phyloP scores from a whole-genome alignment of 2,329 filamentous ascomycete genomes.

The Pseudogymnoascus sp. region DNA sequence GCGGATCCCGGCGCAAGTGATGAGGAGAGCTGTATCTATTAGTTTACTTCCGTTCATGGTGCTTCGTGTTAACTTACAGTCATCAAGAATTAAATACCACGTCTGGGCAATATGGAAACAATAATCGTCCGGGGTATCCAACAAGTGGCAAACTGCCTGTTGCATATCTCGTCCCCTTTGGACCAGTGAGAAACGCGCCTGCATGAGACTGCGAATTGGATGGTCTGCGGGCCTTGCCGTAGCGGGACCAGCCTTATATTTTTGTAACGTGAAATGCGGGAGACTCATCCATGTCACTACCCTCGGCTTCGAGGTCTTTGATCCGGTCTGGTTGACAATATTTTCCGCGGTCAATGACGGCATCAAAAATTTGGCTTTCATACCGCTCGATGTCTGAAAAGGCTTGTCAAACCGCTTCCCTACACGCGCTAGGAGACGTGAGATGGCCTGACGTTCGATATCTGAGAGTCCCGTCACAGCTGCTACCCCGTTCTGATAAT shows the following conservation, averaged over 20 bases:
- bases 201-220: conserved; percentile 38
- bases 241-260: conserved; percentile 34
- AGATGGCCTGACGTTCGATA: conserved; percentile 15
- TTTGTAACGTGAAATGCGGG: conserved; percentile 41
- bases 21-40: conserved; percentile 26
- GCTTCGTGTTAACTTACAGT: conserved; percentile 29
- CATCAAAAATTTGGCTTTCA: conserved; percentile 15
- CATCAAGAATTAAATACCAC: conserved; percentile 41
- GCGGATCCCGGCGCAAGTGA: conserved; percentile 37
- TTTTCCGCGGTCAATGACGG: conserved; percentile 18
- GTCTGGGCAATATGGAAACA: conserved; percentile 44
- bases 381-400: conserved; percentile 15
- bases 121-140: conserved; percentile 28
- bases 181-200: conserved; percentile 36
- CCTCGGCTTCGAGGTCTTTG: conserved; percentile 11
- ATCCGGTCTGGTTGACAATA: conserved; percentile 11
- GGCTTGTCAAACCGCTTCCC: conserved; percentile 18
- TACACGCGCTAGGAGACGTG: conserved; percentile 13
- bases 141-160: conserved; percentile 38
- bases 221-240: conserved; percentile 30
- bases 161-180: conserved; percentile 37
- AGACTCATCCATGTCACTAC: conserved; percentile 24
- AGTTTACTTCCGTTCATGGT: not conserved
- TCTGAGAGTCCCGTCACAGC: conserved; percentile 12
- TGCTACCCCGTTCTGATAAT: not conserved